Evolutionary conservation across 805 yeast genomes (phyloP).

Genomic region (Candida insectorum): DNA sequence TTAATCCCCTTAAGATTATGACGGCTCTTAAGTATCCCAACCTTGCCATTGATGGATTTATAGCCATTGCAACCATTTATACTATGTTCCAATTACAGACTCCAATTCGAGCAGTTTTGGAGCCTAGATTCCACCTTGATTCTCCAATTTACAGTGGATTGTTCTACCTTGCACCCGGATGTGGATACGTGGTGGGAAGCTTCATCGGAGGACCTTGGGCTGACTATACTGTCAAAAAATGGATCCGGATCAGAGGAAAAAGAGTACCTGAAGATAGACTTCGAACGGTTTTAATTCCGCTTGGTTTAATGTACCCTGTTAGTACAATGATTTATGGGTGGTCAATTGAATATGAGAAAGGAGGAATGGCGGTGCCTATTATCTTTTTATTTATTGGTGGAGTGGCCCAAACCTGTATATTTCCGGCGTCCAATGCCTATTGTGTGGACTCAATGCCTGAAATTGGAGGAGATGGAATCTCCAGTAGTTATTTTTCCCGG

Average conservation of each 20-base stretch:
- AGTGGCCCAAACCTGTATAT: conserved; percentile 47
- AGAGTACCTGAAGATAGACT: conserved; percentile 54
- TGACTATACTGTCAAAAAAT: conserved; percentile 44
- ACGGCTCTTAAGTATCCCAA: conserved; percentile 40
- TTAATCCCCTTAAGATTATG: conserved; percentile 47
- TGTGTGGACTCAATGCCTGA: conserved; percentile 58
- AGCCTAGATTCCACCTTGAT: conserved; percentile 49
- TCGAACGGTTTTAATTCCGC: conserved; percentile 34
- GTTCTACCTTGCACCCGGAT: conserved; percentile 56
- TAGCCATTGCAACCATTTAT: conserved; percentile 40
- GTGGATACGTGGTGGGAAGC: conserved; percentile 51
- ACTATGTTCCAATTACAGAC: conserved; percentile 52
- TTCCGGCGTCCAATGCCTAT: conserved; percentile 54
- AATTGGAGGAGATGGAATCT: conserved; percentile 53
- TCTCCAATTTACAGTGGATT: conserved; percentile 49
- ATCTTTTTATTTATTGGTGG: conserved; percentile 48
- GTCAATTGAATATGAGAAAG: conserved; percentile 45
- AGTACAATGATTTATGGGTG: conserved; percentile 52
- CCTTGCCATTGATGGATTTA: conserved; percentile 40
- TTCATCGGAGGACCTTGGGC: conserved; percentile 53
- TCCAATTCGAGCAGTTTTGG: conserved; percentile 53
- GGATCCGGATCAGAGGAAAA: conserved; percentile 38
- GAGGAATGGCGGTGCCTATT: conserved; percentile 56
- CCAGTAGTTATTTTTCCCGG: conserved; percentile 49
- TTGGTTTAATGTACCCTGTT: conserved; percentile 45